These are phyloP conservation scores for Pythium apleroticum DNA, from an alignment of 352 stramenopile species.

Conservation along the genomic window DNA sequence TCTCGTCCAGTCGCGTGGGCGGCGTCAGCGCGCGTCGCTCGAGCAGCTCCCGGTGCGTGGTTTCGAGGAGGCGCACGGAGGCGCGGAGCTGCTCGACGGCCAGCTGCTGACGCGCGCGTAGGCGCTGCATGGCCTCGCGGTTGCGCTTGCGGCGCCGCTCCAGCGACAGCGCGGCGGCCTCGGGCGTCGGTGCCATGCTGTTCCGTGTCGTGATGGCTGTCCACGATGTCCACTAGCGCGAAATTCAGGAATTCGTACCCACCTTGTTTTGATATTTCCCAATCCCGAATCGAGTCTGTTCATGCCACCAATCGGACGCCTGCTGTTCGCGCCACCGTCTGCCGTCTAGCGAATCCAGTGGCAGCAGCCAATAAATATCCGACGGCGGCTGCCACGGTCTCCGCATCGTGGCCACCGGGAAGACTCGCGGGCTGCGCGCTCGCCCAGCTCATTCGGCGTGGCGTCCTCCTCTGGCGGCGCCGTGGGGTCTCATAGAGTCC, in stretches of 20 bases:
- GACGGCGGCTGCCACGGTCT: constrained; percentile 19
- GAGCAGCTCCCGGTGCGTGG: constrained; percentile 32
- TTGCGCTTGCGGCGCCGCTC: constrained; percentile 47
- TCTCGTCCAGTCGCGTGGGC: constrained; percentile 28
- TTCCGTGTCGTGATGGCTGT: too few relatives aligned
- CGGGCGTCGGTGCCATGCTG: too few relatives aligned
- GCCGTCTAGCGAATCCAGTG: constrained; percentile 4
- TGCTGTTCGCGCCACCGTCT: not conserved
- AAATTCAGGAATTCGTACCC: too few relatives aligned
- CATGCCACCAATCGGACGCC: not conserved
- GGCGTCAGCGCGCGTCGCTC: not conserved
- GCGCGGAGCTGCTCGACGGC: constrained; percentile 37
- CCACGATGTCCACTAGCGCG: too few relatives aligned
- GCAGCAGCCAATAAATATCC: constrained; percentile 18
- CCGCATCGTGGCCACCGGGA: not conserved
- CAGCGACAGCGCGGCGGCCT: too few relatives aligned
- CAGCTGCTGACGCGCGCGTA: constrained; percentile 41
- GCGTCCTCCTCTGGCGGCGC: not conserved
- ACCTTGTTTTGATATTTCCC: not conserved
- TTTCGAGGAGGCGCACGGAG: constrained; percentile 30
- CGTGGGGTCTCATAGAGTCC: not conserved
- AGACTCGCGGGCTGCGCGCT: not conserved
- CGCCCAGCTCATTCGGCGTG: not conserved
- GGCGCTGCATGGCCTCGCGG: constrained; percentile 59
- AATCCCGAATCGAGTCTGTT: constrained; percentile 9